A percentile compares a stretch with the other conserved stretches of the same genome.
These are phyloP conservation scores for Chrysoporthe deuterocubensis DNA, from an alignment of 2,329 filamentous ascomycete species.

Conservation along the genomic window DNA sequence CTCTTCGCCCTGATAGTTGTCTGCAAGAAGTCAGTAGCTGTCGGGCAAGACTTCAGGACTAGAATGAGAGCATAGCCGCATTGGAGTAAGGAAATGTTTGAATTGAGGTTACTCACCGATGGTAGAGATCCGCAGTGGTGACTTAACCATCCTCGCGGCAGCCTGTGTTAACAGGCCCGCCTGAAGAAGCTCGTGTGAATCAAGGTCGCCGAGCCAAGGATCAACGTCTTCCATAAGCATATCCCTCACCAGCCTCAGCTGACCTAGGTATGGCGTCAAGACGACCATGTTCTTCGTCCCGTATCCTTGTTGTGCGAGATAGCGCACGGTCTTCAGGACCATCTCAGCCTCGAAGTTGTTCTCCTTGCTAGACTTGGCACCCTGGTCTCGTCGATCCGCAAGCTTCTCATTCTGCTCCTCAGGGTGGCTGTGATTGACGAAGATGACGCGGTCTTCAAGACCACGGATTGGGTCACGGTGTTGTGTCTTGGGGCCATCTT, in stretches of 20 bases:
- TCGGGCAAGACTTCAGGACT: neutral
- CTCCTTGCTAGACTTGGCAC: conserved; percentile 56
- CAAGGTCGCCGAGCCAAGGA: conserved; percentile 69
- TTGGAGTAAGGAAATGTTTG: neutral
- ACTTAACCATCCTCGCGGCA: conserved; percentile 54
- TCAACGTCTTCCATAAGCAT: conserved; percentile 61
- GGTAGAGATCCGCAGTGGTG: conserved; percentile 64
- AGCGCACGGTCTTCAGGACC: conserved; percentile 66
- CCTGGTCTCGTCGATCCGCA: conserved; percentile 55
- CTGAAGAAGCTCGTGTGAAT: conserved; percentile 63
- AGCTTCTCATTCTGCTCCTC: conserved; percentile 53
- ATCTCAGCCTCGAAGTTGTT: conserved; percentile 70
- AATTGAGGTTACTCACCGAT: conserved; percentile 57
- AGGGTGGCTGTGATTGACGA: conserved; percentile 63
- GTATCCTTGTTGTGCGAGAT: conserved; percentile 74
- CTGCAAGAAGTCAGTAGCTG: conserved; percentile 42
- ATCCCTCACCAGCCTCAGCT: conserved; percentile 61
- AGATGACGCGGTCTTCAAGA: conserved; percentile 63
- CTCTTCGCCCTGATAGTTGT: conserved; percentile 82
- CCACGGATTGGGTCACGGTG: conserved; percentile 56
- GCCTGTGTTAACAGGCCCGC: conserved; percentile 65
- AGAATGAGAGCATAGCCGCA: neutral
- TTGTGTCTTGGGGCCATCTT: conserved; percentile 56
- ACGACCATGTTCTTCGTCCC: conserved; percentile 67
- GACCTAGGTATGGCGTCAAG: conserved; percentile 73